Percentiles rank a stretch among this genome's conserved stretches.
phyloP scores from a whole-genome alignment of 202 grass and related monocot genomes.

The Schoenoplectus triqueter region DNA sequence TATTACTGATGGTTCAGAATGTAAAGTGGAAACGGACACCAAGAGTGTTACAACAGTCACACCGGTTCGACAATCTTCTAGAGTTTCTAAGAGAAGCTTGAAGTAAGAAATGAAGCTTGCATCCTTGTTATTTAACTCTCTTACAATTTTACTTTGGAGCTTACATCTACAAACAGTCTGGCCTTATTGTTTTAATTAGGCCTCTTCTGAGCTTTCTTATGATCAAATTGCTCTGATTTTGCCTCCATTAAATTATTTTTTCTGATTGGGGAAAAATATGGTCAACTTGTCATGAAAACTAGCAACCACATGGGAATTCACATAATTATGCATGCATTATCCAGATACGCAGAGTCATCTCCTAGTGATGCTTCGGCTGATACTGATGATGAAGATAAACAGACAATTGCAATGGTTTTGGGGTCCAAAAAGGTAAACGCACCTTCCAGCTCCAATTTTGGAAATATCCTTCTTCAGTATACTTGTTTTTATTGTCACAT shows the following conservation, averaged over 20 bases:
- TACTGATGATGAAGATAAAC: slow-evolving; percentile 50
- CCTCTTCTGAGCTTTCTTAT: neutral
- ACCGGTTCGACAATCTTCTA: slow-evolving; percentile 74
- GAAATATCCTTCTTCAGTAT: slow-evolving; percentile 41
- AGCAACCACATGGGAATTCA: slow-evolving; percentile 29
- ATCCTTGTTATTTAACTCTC: neutral
- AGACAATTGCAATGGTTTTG: slow-evolving; percentile 35
- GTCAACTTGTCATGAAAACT: neutral
- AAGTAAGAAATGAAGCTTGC: slow-evolving; percentile 48
- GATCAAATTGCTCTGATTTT: neutral
- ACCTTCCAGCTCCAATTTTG: slow-evolving; percentile 37
- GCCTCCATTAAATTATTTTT: neutral
- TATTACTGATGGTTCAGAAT: slow-evolving; percentile 49
- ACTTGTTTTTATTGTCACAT: slow-evolving; percentile 18
- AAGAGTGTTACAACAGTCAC: slow-evolving; percentile 45
- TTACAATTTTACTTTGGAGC: slow-evolving; percentile 19
- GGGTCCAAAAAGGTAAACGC: slow-evolving; percentile 18
- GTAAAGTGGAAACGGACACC: slow-evolving; percentile 42
- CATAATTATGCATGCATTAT: slow-evolving; percentile 22
- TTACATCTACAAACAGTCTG: slow-evolving; percentile 16
- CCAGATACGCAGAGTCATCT: slow-evolving; percentile 62
- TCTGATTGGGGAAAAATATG: slow-evolving; percentile 11
- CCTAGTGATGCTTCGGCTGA: slow-evolving; percentile 58
- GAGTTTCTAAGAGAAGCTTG: slow-evolving; percentile 62
- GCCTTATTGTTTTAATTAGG: neutral